A percentile compares a stretch with the other conserved stretches of the same genome.
Evolutionary conservation across 306 rosid species (phyloP).

Genomic region (Canavalia gladiata): DNA sequence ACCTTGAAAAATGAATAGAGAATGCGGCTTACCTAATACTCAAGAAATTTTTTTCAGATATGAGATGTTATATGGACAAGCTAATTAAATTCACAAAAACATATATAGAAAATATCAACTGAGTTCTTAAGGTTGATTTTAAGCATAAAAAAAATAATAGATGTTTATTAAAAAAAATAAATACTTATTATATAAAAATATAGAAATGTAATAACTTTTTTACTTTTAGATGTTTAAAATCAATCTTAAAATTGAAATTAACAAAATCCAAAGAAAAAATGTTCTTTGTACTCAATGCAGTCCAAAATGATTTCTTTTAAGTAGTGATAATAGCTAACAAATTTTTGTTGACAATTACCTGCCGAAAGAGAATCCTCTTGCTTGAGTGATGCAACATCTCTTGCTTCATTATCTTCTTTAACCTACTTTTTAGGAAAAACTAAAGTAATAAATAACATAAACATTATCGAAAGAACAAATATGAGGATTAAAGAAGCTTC

Average conservation of each 20-base stretch:
- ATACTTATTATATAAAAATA: too few relatives aligned
- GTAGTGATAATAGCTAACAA: not conserved
- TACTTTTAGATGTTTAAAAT: too few relatives aligned
- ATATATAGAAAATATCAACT: too few relatives aligned
- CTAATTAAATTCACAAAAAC: too few relatives aligned
- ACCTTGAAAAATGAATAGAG: slow-evolving; percentile 34
- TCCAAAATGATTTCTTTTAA: slow-evolving; percentile 21
- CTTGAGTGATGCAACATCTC: slow-evolving; percentile 45
- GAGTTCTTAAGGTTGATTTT: too few relatives aligned
- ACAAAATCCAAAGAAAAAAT: too few relatives aligned
- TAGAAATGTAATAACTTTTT: too few relatives aligned
- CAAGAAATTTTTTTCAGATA: slow-evolving; percentile 11
- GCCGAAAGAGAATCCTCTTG: slow-evolving; percentile 44
- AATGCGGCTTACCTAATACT: slow-evolving; percentile 18
- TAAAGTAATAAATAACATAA: slow-evolving; percentile 28
- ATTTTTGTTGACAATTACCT: slow-evolving; percentile 47
- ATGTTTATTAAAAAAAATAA: too few relatives aligned
- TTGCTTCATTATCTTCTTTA: slow-evolving; percentile 45
- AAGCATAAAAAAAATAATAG: too few relatives aligned
- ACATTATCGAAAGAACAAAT: not conserved
- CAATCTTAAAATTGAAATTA: too few relatives aligned
- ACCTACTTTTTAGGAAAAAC: slow-evolving; percentile 45
- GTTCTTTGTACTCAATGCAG: not conserved
- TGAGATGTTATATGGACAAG: slow-evolving; percentile 25
- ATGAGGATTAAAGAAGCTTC: not conserved